A percentile compares a stretch with the other conserved stretches of the same genome.
These are phyloP conservation scores for Diaporthe sp. DNA, from an alignment of 2,329 filamentous ascomycete species.

Conservation along the genomic window DNA sequence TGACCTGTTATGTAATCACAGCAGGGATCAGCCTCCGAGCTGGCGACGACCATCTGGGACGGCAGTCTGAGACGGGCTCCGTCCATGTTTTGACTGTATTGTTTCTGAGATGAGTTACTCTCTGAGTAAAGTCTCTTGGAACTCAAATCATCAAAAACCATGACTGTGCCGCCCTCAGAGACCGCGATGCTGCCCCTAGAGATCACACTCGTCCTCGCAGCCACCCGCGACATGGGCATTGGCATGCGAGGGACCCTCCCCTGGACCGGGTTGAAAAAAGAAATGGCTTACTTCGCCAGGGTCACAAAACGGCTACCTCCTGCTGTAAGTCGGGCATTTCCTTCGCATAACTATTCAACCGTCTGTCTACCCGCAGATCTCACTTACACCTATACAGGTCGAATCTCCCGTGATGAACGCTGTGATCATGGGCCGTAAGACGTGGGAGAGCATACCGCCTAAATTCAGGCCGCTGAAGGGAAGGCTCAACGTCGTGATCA, in stretches of 20 bases:
- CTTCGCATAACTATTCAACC: not conserved
- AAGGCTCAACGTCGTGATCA: slow-evolving; percentile 85
- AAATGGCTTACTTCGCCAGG: slow-evolving; percentile 95
- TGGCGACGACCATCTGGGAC: not conserved
- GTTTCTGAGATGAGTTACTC: too few species aligned
- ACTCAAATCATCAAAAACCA: not conserved
- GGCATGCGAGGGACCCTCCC: slow-evolving; percentile 82
- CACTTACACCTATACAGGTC: slow-evolving; percentile 39
- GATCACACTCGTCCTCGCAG: slow-evolving; percentile 93
- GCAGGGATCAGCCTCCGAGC: slow-evolving; percentile 4
- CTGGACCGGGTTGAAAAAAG: slow-evolving; percentile 88
- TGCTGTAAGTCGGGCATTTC: slow-evolving; percentile 43
- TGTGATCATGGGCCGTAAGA: slow-evolving; percentile 97
- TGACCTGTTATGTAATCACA: not conserved
- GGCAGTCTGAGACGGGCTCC: not conserved
- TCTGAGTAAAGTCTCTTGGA: not conserved
- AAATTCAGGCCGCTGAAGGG: slow-evolving; percentile 83
- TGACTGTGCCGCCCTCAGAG: slow-evolving; percentile 5
- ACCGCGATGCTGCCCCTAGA: slow-evolving; percentile 54
- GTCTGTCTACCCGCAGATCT: not conserved
- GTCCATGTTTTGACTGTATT: not conserved
- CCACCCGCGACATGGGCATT: slow-evolving; percentile 91
- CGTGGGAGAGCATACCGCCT: slow-evolving; percentile 89
- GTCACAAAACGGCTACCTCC: slow-evolving; percentile 77
- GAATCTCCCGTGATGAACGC: slow-evolving; percentile 66